Percentiles rank a stretch among this genome's conserved stretches.
Conservation (phyloP, 2,329 filamentous ascomycete species). For the Calonectria hongkongensis region DNA sequence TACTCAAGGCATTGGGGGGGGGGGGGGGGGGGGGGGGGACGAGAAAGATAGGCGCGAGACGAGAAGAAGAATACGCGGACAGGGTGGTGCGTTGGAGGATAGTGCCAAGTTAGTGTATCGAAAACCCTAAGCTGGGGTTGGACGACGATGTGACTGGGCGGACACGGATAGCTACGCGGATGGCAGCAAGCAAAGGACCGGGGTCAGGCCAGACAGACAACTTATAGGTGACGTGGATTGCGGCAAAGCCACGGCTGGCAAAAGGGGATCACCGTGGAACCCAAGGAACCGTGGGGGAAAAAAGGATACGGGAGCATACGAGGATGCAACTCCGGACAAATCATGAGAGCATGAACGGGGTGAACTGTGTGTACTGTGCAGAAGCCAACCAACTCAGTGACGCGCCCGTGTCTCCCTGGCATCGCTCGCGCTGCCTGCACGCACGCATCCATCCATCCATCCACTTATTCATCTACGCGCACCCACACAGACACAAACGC, state of each 20-base stretch:
- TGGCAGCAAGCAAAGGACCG: slow-evolving; percentile 9
- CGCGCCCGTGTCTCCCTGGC: slow-evolving; percentile 1
- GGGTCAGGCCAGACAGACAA: slow-evolving; percentile 9
- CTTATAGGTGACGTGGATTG: slow-evolving; percentile 32
- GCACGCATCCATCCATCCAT: neutral
- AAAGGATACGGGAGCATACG: neutral
- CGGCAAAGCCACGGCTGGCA: slow-evolving; percentile 15
- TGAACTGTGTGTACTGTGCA: neutral
- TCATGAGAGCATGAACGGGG: slow-evolving; percentile 9
- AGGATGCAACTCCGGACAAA: neutral
- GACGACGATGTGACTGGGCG: slow-evolving; percentile 7
- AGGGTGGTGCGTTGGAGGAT: neutral
- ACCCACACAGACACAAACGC: too few species aligned
- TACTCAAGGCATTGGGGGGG: neutral
- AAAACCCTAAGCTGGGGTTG: neutral
- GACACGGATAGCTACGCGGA: slow-evolving; percentile 7
- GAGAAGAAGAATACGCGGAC: neutral
- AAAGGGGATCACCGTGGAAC: slow-evolving; percentile 15
- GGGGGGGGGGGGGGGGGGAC: neutral
- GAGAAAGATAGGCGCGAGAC: neutral
- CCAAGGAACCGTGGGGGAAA: slow-evolving; percentile 20
- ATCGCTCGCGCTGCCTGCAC: neutral
- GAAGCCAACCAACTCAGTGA: neutral
- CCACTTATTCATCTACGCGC: neutral
- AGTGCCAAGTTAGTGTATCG: neutral